These are phyloP conservation scores for Tetracladium setigerum DNA, from an alignment of 495 filamentous ascomycete species.

Conservation along the genomic window DNA sequence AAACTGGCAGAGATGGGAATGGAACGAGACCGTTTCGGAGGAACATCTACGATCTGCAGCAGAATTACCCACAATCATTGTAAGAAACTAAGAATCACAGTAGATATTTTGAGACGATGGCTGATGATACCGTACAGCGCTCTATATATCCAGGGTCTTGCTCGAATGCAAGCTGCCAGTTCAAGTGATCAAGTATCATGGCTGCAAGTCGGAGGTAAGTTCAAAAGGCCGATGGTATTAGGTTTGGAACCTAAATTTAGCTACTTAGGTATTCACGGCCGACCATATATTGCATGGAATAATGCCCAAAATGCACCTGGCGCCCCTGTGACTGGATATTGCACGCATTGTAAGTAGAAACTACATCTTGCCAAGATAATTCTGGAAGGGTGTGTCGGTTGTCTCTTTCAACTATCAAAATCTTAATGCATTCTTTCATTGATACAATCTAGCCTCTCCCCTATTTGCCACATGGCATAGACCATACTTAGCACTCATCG, in stretches of 20 bases:
- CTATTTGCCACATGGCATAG: slow-evolving; percentile 42
- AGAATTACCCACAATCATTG: slow-evolving; percentile 10
- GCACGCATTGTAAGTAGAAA: slow-evolving; percentile 29
- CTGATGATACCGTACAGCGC: slow-evolving; percentile 3
- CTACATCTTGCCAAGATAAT: neutral
- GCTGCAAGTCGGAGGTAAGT: slow-evolving; percentile 40
- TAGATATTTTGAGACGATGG: neutral
- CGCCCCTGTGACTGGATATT: slow-evolving; percentile 31
- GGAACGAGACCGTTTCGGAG: slow-evolving; percentile 9
- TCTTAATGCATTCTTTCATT: too few species aligned
- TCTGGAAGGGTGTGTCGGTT: too few species aligned
- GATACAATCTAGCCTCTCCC: slow-evolving; percentile 16
- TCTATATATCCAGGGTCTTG: slow-evolving; percentile 37
- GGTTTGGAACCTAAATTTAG: slow-evolving; percentile 6
- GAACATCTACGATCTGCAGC: slow-evolving; percentile 19
- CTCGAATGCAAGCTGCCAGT: slow-evolving; percentile 29
- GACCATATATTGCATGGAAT: slow-evolving; percentile 40
- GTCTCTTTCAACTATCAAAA: slow-evolving; percentile 10
- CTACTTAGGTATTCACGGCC: slow-evolving; percentile 42
- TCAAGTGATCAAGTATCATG: slow-evolving; percentile 38
- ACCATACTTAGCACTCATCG: slow-evolving; percentile 38
- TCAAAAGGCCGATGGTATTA: neutral
- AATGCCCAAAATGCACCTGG: slow-evolving; percentile 26
- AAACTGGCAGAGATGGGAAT: slow-evolving; percentile 3
- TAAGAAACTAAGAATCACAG: slow-evolving; percentile 7